A percentile compares a stretch with the other conserved stretches of the same genome.
Evolutionary conservation across 1,139 yeast species (phyloP).

Genomic region (Ogataea hybrid): DNA sequence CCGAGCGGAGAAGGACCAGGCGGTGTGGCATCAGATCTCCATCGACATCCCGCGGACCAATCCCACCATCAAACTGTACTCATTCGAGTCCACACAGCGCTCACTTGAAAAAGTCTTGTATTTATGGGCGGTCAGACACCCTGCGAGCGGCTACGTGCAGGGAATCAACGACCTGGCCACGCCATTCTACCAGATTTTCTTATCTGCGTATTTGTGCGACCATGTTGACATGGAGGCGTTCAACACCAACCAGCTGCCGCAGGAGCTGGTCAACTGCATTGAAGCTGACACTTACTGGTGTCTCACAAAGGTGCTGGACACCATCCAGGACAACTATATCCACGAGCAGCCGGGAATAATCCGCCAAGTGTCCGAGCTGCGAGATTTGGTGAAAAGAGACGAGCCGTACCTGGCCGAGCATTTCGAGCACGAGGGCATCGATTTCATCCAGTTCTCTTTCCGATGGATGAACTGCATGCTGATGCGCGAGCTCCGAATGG

Average conservation of each 20-base stretch:
- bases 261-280: constrained; percentile 52
- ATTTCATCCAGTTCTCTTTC: constrained; percentile 91
- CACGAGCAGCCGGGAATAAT: constrained; percentile 98
- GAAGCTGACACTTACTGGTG: constrained; percentile 99
- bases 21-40: constrained; percentile 92
- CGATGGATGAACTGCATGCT: constrained; percentile 98
- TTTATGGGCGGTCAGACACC: constrained; percentile 96
- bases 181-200: constrained; percentile 88
- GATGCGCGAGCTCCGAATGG: constrained; percentile 87
- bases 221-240: constrained; percentile 46
- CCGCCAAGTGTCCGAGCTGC: constrained; percentile 80
- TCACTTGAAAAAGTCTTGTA: constrained; percentile 79
- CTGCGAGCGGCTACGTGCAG: constrained; percentile 98
- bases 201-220: constrained; percentile 58
- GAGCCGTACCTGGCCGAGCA: constrained; percentile 73
- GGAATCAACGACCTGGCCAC: constrained; percentile 95
- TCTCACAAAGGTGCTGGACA: constrained; percentile 81
- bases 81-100: constrained; percentile 67
- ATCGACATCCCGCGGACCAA: constrained; percentile 96
- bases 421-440: constrained; percentile 76
- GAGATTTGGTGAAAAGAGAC: constrained; percentile 74
- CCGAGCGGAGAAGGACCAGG: constrained; percentile 68
- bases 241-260: constrained; percentile 64
- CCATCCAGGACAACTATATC: constrained; percentile 93
- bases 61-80: constrained; percentile 76